A percentile compares a stretch with the other conserved stretches of the same genome.
Evolutionary conservation across 179 eudicot genomes (phyloP).

Genomic region (Patellifolia procumbens): DNA sequence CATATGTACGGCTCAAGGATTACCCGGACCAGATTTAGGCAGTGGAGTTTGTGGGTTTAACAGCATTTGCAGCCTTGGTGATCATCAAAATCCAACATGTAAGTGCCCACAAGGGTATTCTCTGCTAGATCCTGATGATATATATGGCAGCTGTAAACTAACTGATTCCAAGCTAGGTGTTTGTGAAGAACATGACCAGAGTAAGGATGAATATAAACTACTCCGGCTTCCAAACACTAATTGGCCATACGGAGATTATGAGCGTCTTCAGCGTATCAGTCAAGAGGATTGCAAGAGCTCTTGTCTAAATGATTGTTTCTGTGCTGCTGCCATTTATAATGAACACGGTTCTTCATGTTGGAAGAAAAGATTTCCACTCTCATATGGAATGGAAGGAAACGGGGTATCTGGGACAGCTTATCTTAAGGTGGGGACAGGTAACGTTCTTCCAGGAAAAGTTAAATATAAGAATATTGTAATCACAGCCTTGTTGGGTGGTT

Average conservation of each 20-base stretch:
- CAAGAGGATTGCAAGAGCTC: slow-evolving; percentile 35
- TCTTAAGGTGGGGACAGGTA: slow-evolving; percentile 29
- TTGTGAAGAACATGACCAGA: not conserved
- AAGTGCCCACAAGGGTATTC: slow-evolving; percentile 32
- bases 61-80: slow-evolving; percentile 31
- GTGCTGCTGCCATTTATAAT: slow-evolving; percentile 34
- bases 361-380: slow-evolving; percentile 41
- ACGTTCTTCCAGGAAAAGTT: not conserved
- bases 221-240: slow-evolving; percentile 21
- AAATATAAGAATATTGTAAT: no score
- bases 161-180: slow-evolving; percentile 22
- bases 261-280: not conserved
- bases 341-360: slow-evolving; percentile 26
- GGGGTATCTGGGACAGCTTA: slow-evolving; percentile 6
- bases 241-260: slow-evolving; percentile 36
- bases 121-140: slow-evolving; percentile 32
- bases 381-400: slow-evolving; percentile 35
- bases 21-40: no score
- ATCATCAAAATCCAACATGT: slow-evolving; percentile 29
- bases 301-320: slow-evolving; percentile 44
- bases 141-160: slow-evolving; percentile 35
- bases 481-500: no score
- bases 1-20: no score
- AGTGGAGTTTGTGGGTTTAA: slow-evolving; percentile 39
- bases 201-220: not conserved